Base-by-base conservation (phyloP, 1,139 yeast genomes). In the Tardiomyces blankii region DNA sequence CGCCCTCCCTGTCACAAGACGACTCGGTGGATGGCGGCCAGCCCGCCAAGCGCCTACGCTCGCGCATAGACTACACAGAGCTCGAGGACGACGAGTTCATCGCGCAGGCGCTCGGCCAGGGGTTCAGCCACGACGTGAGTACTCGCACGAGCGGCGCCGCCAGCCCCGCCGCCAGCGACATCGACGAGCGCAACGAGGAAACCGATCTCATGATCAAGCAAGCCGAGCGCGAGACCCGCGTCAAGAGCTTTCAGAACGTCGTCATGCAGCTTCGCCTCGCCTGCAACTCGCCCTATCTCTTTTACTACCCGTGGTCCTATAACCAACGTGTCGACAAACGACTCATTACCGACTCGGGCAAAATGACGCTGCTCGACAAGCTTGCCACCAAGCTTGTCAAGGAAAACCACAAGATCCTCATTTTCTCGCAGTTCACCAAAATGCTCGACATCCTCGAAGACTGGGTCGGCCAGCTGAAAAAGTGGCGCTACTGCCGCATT, bases 281-380 rank as follows among this genome's bases (percentile, higher is more conserved):
- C 7, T 88, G 96, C 56, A 82, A 87, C 56, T 82, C 95, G 0
- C 95, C 96, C 0, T 83, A 82, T 58, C 64, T 84, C 42, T 86
- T 82, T 58, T 86, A 80, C 64, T 84, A 81, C 53, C 97, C 96
- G 0, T 86, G 85, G 73, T 66, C 72, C 14, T 64, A 66, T 30
- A 52, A 61, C 30, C 57, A 57, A 14, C 57, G 61, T 1, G 63
- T 68, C 16, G 74, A 70, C 48, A 62, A 65, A 2, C 60, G 69
- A 3, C 68, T 72, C 25, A 58, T 77, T 14, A 58, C 66, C 38
- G 72, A 78, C 40, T 82, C 95, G 0, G 80, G 88, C 2, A 91
- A 91, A 59, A 63, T 89, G 57, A 79, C 78, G 54, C 65, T 84
- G 0, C 65, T 89, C 40, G 78, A 82, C 48, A 82, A 82, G 56